phyloP scores from a whole-genome alignment of 1,284 basidiomycete species.

The Schizopora paradoxa region DNA sequence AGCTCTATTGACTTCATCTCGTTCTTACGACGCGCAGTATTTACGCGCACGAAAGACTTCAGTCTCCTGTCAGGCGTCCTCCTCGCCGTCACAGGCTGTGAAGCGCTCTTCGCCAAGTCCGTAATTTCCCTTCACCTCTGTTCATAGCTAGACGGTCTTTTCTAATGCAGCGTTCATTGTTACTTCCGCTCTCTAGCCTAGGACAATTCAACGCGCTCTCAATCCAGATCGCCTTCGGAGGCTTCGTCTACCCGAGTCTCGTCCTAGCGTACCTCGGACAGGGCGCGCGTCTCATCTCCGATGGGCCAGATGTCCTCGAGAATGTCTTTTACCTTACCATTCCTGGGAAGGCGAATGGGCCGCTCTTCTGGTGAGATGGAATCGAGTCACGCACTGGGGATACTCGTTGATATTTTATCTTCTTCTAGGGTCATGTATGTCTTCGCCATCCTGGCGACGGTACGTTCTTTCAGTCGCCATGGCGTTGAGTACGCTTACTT shows the following conservation, averaged over 20 bases:
- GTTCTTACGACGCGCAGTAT: slow-evolving; percentile 34
- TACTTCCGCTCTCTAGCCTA: slow-evolving; percentile 35
- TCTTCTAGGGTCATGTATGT: slow-evolving; percentile 50
- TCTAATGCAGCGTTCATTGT: too few species aligned
- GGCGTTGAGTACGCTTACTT: neutral
- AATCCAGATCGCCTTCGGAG: slow-evolving; percentile 50
- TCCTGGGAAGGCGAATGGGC: slow-evolving; percentile 47
- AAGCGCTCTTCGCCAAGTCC: slow-evolving; percentile 64
- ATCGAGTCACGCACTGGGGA: neutral
- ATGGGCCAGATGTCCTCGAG: slow-evolving; percentile 41
- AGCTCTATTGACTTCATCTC: neutral
- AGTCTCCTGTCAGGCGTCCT: slow-evolving; percentile 60
- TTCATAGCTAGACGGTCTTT: neutral
- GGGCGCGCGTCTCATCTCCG: slow-evolving; percentile 52
- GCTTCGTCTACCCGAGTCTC: slow-evolving; percentile 56
- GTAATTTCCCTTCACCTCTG: slow-evolving; percentile 13
- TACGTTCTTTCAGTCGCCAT: slow-evolving; percentile 30
- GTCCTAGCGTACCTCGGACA: slow-evolving; percentile 64
- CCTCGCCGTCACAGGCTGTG: slow-evolving; percentile 60
- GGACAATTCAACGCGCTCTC: slow-evolving; percentile 59
- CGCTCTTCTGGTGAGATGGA: slow-evolving; percentile 44
- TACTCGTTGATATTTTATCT: neutral
- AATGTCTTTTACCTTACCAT: slow-evolving; percentile 64
- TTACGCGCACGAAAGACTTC: slow-evolving; percentile 58
- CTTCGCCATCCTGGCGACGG: slow-evolving; percentile 58